phyloP scores from a whole-genome alignment of 2,329 filamentous ascomycete species.

The Trichophyton rubrum region DNA sequence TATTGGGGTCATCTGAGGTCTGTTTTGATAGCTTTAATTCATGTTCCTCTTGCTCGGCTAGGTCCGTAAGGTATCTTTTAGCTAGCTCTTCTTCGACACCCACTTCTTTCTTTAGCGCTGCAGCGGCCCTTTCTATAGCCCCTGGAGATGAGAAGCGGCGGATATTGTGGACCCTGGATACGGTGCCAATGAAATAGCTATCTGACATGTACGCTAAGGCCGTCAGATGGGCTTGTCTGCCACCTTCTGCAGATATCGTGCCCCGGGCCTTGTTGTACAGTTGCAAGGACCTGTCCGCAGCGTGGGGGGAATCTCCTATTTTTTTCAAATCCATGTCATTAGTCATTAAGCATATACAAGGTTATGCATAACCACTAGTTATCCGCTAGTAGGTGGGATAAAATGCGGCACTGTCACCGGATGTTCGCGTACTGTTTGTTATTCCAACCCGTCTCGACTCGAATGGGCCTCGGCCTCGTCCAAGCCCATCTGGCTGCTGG shows the following conservation, averaged over 20 bases:
- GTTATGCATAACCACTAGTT: not conserved
- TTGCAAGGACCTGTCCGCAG: slow-evolving; percentile 55
- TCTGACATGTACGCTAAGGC: slow-evolving; percentile 91
- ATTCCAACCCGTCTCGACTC: slow-evolving; percentile 46
- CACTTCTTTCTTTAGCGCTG: slow-evolving; percentile 31
- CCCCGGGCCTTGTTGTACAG: slow-evolving; percentile 45
- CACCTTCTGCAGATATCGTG: slow-evolving; percentile 58
- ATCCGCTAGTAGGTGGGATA: not conserved
- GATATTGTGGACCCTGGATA: slow-evolving; percentile 66
- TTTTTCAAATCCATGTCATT: not conserved
- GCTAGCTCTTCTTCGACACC: slow-evolving; percentile 33
- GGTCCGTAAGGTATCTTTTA: slow-evolving; percentile 28
- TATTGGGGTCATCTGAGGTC: slow-evolving; percentile 17
- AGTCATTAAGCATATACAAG: not conserved
- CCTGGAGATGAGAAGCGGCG: slow-evolving; percentile 55
- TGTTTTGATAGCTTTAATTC: slow-evolving; percentile 20
- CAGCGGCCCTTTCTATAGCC: slow-evolving; percentile 29
- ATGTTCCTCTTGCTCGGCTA: slow-evolving; percentile 31
- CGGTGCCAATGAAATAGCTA: slow-evolving; percentile 83
- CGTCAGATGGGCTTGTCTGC: slow-evolving; percentile 66
- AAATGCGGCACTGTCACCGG: not conserved
- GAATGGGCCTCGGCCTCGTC: slow-evolving; percentile 39
- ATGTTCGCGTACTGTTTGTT: slow-evolving; percentile 36
- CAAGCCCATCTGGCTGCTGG: slow-evolving; percentile 24
- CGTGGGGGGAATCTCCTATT: slow-evolving; percentile 33